Conservation (phyloP, 2,329 filamentous ascomycete species). For the Neobulgaria alba region DNA sequence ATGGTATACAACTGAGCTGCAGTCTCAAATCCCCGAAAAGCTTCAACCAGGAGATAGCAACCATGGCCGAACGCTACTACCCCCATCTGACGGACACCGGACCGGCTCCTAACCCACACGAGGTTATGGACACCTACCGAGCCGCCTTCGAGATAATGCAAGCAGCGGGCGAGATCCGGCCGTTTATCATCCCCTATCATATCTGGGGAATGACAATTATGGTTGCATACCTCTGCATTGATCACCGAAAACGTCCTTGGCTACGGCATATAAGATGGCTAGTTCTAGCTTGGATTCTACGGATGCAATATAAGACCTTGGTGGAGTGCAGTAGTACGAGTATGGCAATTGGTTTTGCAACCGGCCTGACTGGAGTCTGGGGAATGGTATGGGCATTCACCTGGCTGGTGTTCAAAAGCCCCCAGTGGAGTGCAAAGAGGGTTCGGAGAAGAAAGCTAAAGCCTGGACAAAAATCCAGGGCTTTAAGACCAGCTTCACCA, state of each 20-base stretch:
- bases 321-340: constrained; percentile 40
- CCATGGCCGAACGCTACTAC: constrained; percentile 17
- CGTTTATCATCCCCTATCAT: constrained; percentile 45
- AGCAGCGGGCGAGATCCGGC: constrained; percentile 34
- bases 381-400: constrained; percentile 40
- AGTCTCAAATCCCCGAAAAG: too few species aligned
- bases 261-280: constrained; percentile 42
- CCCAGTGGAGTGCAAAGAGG: constrained; percentile 49
- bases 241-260: constrained; percentile 42
- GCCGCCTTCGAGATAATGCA: constrained; percentile 31
- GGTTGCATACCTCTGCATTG: constrained; percentile 45
- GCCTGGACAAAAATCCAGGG: too few species aligned
- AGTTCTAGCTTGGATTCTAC: constrained; percentile 36
- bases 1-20: too few species aligned
- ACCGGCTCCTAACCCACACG: constrained; percentile 12
- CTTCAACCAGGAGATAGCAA: too few species aligned
- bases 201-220: constrained; percentile 40
- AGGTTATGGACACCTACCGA: constrained; percentile 29
- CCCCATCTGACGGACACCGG: constrained; percentile 18
- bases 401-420: constrained; percentile 44
- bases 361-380: constrained; percentile 43
- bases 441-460: constrained; percentile 25
- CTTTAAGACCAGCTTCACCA: neutral
- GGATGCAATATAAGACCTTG: constrained; percentile 37
- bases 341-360: constrained; percentile 40